A percentile compares a stretch with the other conserved stretches of the same genome.
These are phyloP conservation scores for Phytophthora cactorum DNA, from an alignment of 352 stramenopile species.

Conservation along the genomic window DNA sequence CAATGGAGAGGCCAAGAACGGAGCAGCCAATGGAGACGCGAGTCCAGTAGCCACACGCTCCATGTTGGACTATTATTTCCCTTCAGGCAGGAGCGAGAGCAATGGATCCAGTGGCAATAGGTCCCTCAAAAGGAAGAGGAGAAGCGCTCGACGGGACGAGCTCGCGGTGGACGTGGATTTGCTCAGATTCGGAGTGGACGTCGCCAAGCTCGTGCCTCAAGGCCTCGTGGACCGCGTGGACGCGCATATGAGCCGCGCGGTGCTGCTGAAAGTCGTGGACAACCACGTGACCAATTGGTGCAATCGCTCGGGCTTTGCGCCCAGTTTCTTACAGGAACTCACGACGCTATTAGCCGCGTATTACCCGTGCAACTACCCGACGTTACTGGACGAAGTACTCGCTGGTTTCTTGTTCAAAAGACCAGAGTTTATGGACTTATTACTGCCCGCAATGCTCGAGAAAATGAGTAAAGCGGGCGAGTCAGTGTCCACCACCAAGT, in stretches of 20 bases:
- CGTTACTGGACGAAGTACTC: slow-evolving; percentile 83
- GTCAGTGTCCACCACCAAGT: slow-evolving; percentile 61
- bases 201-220: slow-evolving; percentile 78
- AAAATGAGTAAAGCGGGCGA: slow-evolving; percentile 74
- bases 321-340: slow-evolving; percentile 73
- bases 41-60: slow-evolving; percentile 36
- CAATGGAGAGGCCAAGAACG: slow-evolving; percentile 31
- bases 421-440: slow-evolving; percentile 71
- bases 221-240: slow-evolving; percentile 88
- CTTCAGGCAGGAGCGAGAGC: slow-evolving; percentile 15
- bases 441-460: slow-evolving; percentile 74
- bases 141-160: slow-evolving; percentile 34
- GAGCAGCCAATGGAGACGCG: slow-evolving; percentile 28
- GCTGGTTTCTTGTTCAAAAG: slow-evolving; percentile 78
- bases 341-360: slow-evolving; percentile 78
- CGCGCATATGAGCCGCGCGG: slow-evolving; percentile 54
- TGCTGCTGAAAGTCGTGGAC: slow-evolving; percentile 54
- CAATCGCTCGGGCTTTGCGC: slow-evolving; percentile 63
- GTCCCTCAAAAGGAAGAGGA: slow-evolving; percentile 59
- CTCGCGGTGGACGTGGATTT: slow-evolving; percentile 49
- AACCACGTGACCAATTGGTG: slow-evolving; percentile 83
- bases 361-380: slow-evolving; percentile 84
- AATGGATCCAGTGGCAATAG: slow-evolving; percentile 21
- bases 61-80: slow-evolving; percentile 73
- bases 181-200: slow-evolving; percentile 74